Evolutionary conservation across 768 basidiomycete species (phyloP), one percentile per base, ranked within the genome.

Genomic region (Imleria badia): DNA sequence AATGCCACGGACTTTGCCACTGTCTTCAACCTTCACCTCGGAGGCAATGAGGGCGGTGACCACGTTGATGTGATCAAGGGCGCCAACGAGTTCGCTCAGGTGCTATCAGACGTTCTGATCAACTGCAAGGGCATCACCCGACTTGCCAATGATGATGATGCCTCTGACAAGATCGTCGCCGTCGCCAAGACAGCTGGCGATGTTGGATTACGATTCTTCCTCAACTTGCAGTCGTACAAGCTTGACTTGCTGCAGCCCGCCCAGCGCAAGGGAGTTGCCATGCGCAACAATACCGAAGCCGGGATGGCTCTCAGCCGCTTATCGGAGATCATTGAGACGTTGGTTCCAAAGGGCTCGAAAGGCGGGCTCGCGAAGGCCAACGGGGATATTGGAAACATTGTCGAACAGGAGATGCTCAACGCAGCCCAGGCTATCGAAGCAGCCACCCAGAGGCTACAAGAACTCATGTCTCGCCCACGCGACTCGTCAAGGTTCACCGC

Each of bases 1-100:
- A 96, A 90, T 63, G 93, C 95, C 15, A 98, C 86, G 44, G 96
- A 99, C 66, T 98, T 99, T 65, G 97, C 96, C 11, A 91, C 89
- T 17, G 80, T 94, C 53, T 98, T 93, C 77, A 93, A 94, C 68
- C 83, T 97, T 11, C 92, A 91, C 72, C 81, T 98, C 20, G 81
- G 85, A 56, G 87, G 87, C 22, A 93, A 96, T 60, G 76, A 77
- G 41, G 96, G 96, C 31, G 97, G 95, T 10, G 92, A 97, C 49
- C 85, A 98, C 67, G 97, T 99, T 58, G 93, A 97, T 47, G 97
- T 98, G 52, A 98, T 99, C 78, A 97, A 97, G 73, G 85, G 89
- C 45, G 93, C 96, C 56, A 98, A 98, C 73, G 94, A 96, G 66
- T 86, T 98, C 52, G 95, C 96, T 0, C 97, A 99, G 72, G 86